Conservation (phyloP, 1,284 basidiomycete genomes). For the Ustilago loliicola region DNA sequence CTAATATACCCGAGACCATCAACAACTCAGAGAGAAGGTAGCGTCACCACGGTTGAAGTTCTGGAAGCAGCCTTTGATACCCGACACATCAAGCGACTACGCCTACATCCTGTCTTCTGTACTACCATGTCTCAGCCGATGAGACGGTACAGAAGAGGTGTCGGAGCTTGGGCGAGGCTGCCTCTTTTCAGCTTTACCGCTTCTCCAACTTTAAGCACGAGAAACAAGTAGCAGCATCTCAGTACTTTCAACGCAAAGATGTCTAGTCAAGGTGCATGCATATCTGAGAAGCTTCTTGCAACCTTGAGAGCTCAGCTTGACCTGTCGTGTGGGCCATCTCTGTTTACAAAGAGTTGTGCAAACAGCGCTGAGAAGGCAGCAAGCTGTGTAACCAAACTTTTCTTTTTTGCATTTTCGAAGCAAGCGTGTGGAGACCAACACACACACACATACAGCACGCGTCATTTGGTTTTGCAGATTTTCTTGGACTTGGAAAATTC, state of each 20-base stretch:
- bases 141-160: neutral
- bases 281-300: neutral
- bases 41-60: neutral
- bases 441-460: neutral
- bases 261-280: neutral
- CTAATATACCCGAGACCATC: too few relatives aligned
- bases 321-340: too few relatives aligned
- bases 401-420: neutral
- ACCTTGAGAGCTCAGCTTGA: neutral
- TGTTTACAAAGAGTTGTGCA: too few relatives aligned
- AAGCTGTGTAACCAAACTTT: neutral
- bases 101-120: neutral
- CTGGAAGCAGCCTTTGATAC: neutral
- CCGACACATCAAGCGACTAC: neutral
- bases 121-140: neutral
- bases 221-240: neutral
- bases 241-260: neutral
- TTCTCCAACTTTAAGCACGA: neutral
- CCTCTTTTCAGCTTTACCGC: neutral
- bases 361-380: neutral
- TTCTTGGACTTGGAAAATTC: too few relatives aligned
- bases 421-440: neutral
- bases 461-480: too few relatives aligned
- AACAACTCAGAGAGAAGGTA: neutral
- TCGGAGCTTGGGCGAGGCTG: neutral